Evolutionary conservation across 805 yeast genomes (phyloP).

Genomic region (Candida adriatica): DNA sequence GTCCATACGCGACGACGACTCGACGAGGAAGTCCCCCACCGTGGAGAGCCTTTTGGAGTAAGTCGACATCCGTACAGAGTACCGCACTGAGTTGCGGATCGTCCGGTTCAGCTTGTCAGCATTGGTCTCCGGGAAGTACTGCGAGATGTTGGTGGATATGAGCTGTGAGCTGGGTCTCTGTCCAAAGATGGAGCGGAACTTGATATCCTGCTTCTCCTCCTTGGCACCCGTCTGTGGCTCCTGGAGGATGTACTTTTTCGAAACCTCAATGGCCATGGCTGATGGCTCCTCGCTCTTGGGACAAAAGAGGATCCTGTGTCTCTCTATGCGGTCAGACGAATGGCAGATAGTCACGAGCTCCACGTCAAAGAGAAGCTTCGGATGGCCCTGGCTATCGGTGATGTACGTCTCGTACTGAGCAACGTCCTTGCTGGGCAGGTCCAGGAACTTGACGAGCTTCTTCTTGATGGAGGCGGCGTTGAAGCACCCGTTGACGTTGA

Average conservation of each 20-base stretch:
- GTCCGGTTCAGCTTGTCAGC: constrained; percentile 69
- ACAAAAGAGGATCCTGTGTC: constrained; percentile 62
- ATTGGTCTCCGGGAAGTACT: constrained; percentile 84
- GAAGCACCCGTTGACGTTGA: constrained; percentile 72
- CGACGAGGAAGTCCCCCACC: constrained; percentile 57
- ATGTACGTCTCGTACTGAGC: constrained; percentile 56
- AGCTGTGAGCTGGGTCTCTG: constrained; percentile 92
- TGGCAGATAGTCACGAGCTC: constrained; percentile 81
- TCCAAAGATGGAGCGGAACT: constrained; percentile 49
- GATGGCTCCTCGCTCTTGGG: constrained; percentile 59
- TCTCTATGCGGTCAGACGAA: constrained; percentile 63
- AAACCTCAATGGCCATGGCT: constrained; percentile 47
- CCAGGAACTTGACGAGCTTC: constrained; percentile 55
- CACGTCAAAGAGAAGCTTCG: constrained; percentile 58
- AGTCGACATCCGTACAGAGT: constrained; percentile 56
- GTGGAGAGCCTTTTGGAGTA: constrained; percentile 34
- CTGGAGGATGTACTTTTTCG: constrained; percentile 32
- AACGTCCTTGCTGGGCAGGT: constrained; percentile 35
- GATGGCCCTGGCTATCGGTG: constrained; percentile 34
- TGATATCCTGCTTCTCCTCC: constrained; percentile 10
- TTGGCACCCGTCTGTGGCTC: constrained; percentile 15
- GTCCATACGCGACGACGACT: constrained; percentile 49
- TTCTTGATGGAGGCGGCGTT: constrained; percentile 73
- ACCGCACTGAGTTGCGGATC: constrained; percentile 74
- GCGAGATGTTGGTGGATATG: constrained; percentile 82